Evolutionary conservation across 768 basidiomycete species (phyloP), one percentile per base, ranked within the genome.

Genomic region (Sistotremastrum suecicum): DNA sequence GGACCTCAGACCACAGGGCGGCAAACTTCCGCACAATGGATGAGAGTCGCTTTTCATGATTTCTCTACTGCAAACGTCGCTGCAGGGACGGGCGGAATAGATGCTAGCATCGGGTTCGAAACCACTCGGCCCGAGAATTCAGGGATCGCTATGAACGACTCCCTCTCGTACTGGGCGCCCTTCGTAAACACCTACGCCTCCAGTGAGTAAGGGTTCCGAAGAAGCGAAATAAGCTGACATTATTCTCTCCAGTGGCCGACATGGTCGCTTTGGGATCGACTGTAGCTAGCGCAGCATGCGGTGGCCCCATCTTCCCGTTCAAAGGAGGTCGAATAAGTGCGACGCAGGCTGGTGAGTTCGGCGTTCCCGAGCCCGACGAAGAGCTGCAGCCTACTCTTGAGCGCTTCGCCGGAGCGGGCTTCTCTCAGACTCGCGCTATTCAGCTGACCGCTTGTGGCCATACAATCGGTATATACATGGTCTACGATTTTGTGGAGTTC

Each of bases 361-460:
- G 70, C 8, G 67, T 68, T 11, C 74, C 74, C 3, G 56, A 68
- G 38, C 68, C 72, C 0, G 20, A 20, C 20, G 20, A 20, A 20
- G 20, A 20, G 20, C 20, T 20, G 20, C 60, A 67, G 28, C 58
- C 71, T 38, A 58, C 62, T 46, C 52, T 72, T 8, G 53, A 63
- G 11, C 63, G 55, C 36, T 74, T 74, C 55, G 53, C 61, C 5
- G 63, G 63, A 6, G 60, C 64, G 52, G 72, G 72, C 3, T 73
- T 71, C 51, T 53, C 59, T 7, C 54, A 56, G 29, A 50, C 58
- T n/a, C 70, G 73, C 48, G 73, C 73, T 71, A 72, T 73, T 46
- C 60, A 65, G 45, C 63, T 74, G 41, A 65, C 66, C 20, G 69
- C 70, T 3, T 74, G 72, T 50, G 72, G 72, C 4, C 72, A 74